Conservation (phyloP, 1,139 yeast species). For the Diutina ranongensis region DNA sequence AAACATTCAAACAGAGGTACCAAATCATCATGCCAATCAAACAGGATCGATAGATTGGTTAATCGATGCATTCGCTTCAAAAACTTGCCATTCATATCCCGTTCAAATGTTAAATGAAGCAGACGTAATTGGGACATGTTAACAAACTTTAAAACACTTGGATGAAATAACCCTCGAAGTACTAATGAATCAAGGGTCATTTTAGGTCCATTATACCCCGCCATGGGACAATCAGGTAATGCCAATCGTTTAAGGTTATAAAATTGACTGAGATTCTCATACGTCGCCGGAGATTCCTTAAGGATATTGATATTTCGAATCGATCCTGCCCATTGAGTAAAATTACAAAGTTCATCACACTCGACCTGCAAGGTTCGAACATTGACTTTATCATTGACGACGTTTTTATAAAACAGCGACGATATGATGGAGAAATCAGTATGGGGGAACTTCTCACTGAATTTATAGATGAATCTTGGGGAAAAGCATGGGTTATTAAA, state of each 20-base stretch:
- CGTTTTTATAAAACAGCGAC: slow-evolving; percentile 4
- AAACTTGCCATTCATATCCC: slow-evolving; percentile 5
- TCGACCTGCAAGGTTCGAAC: slow-evolving; percentile 5
- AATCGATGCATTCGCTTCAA: slow-evolving; percentile 4
- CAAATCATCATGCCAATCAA: slow-evolving; percentile 5
- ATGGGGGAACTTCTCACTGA: slow-evolving; percentile 5
- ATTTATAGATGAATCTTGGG: slow-evolving; percentile 4
- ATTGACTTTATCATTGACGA: slow-evolving; percentile 3
- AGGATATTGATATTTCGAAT: slow-evolving; percentile 4
- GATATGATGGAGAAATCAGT: slow-evolving; percentile 1
- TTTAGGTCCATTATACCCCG: slow-evolving; percentile 4
- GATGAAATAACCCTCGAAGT: neutral
- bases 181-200: neutral
- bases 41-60: slow-evolving; percentile 3
- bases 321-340: slow-evolving; percentile 6
- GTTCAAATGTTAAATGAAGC: slow-evolving; percentile 4
- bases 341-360: slow-evolving; percentile 4
- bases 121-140: slow-evolving; percentile 6
- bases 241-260: slow-evolving; percentile 4
- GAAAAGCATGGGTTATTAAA: slow-evolving; percentile 6
- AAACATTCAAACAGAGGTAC: slow-evolving; percentile 2
- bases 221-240: neutral
- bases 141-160: slow-evolving; percentile 2
- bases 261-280: neutral
- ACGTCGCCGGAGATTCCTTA: neutral